Evolutionary conservation across 2,329 filamentous ascomycete genomes (phyloP).

Genomic region (Sarocladium strictum): DNA sequence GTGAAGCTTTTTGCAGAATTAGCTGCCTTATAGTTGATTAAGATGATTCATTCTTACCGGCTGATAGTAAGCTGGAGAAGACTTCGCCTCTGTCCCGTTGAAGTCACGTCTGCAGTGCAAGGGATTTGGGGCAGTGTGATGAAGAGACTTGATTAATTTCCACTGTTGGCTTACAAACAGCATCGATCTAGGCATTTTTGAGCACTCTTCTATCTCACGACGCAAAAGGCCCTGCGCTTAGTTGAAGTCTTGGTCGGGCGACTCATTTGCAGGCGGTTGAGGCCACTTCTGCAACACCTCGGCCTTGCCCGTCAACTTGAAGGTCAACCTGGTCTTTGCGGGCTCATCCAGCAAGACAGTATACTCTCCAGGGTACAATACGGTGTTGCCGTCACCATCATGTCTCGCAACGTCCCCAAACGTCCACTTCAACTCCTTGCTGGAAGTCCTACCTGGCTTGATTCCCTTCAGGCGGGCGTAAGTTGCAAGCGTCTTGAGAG

Average conservation of each 20-base stretch:
- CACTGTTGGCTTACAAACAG: no score
- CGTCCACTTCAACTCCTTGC: conserved; percentile 31
- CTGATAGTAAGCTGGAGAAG: no score
- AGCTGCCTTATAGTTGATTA: no score
- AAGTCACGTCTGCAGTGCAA: no score
- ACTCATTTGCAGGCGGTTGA: conserved; percentile 2
- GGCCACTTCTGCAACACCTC: conserved; percentile 32
- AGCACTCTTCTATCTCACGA: no score
- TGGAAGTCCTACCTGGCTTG: conserved; percentile 17
- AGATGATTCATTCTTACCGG: no score
- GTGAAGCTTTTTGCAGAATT: no score
- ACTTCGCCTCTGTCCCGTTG: no score
- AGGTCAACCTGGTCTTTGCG: conserved; percentile 31
- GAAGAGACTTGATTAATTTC: no score
- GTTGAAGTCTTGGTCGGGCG: conserved; percentile 2
- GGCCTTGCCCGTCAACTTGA: conserved; percentile 39
- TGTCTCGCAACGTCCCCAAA: conserved; percentile 44
- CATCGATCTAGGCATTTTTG: no score
- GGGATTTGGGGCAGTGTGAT: no score
- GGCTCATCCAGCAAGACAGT: conserved; percentile 38
- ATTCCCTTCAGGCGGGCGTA: conserved; percentile 40
- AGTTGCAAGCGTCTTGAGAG: conserved; percentile 44
- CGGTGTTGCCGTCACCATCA: conserved; percentile 41
- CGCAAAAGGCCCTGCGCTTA: not conserved
- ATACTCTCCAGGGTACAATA: conserved; percentile 50